Conservation (phyloP, 108 stramenopile species). For the Nitzschia putrida region DNA sequence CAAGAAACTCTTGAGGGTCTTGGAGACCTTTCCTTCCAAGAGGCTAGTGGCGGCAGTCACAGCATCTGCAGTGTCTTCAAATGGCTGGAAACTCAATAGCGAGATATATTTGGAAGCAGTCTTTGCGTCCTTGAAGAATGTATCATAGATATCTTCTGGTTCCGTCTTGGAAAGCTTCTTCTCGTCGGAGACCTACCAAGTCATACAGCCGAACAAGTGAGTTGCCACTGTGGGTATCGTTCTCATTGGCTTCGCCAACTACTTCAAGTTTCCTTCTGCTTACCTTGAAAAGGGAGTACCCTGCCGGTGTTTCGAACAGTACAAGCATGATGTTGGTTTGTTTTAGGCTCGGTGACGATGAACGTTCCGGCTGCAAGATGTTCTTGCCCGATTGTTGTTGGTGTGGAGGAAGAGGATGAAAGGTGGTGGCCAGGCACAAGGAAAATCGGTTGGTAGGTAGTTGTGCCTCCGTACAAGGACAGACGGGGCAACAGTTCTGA, state of each 20-base stretch:
- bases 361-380: too few species aligned
- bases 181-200: conserved; percentile 73
- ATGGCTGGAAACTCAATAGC: conserved; percentile 93
- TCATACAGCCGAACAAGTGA: not conserved
- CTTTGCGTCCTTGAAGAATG: conserved; percentile 84
- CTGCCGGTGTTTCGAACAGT: conserved; percentile 98
- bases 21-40: conserved; percentile 94
- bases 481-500: too few species aligned
- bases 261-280: conserved; percentile 14
- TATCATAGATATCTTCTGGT: conserved; percentile 79
- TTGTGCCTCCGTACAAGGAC: too few species aligned
- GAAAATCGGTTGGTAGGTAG: too few species aligned
- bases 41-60: conserved; percentile 92
- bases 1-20: conserved; percentile 93
- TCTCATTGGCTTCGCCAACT: not conserved
- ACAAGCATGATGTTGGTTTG: conserved; percentile 84
- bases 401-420: too few species aligned
- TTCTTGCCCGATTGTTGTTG: too few species aligned
- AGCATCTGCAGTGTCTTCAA: conserved; percentile 96
- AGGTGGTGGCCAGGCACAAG: too few species aligned
- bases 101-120: conserved; percentile 81
- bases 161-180: conserved; percentile 87
- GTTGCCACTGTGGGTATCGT: not conserved
- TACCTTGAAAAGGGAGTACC: conserved; percentile 99
- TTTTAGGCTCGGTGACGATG: too few species aligned